These are phyloP conservation scores for Prunus mongolica DNA, from an alignment of 306 rosid genomes.

Conservation along the genomic window DNA sequence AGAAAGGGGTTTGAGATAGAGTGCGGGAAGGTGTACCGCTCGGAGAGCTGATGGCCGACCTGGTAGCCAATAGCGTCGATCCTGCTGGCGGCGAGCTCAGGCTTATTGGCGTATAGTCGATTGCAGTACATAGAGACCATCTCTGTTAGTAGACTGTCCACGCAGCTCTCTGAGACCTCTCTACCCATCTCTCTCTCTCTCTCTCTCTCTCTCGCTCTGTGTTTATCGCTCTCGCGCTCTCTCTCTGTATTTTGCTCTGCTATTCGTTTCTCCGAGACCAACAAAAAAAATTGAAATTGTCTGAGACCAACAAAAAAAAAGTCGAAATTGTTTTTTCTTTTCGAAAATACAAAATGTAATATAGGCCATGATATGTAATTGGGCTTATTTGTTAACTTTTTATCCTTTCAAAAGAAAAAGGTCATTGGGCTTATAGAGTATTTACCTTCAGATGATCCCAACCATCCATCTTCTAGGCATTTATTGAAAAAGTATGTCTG, in stretches of 20 bases:
- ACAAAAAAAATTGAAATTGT: no score
- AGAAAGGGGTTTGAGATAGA: slow-evolving; percentile 8
- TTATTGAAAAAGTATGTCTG: no score
- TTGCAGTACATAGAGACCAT: slow-evolving; percentile 81
- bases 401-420: no score
- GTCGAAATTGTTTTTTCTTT: no score
- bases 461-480: no score
- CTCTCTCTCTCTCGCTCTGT: neutral
- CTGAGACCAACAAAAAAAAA: no score
- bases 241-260: neutral
- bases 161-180: slow-evolving; percentile 94
- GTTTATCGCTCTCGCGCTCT: neutral
- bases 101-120: slow-evolving; percentile 84
- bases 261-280: neutral
- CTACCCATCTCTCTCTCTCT: slow-evolving; percentile 47
- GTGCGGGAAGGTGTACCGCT: slow-evolving; percentile 50
- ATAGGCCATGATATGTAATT: no score
- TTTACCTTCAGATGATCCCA: no score
- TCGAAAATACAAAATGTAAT: no score
- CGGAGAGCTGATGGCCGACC: slow-evolving; percentile 98
- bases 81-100: slow-evolving; percentile 91
- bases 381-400: no score
- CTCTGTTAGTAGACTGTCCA: slow-evolving; percentile 80
- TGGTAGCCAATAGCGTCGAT: slow-evolving; percentile 97
- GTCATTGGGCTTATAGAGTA: no score